Percentiles rank a stretch among this genome's conserved stretches.
Evolutionary conservation across 2,329 filamentous ascomycete genomes (phyloP).

Genomic region (Sclerotinia borealis): DNA sequence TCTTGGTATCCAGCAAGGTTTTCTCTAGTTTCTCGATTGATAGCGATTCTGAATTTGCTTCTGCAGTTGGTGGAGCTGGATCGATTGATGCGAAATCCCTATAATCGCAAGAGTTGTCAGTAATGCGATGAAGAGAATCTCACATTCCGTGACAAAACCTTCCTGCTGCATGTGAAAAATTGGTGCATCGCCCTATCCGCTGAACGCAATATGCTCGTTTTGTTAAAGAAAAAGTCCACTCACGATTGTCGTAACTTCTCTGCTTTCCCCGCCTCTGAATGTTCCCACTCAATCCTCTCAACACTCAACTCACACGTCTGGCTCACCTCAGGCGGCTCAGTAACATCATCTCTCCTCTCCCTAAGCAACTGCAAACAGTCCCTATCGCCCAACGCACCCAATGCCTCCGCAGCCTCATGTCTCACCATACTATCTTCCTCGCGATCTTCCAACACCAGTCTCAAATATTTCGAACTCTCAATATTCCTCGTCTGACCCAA

Average conservation of each 20-base stretch:
- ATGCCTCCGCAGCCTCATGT: slow-evolving; percentile 92
- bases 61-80: slow-evolving; percentile 80
- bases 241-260: slow-evolving; percentile 82
- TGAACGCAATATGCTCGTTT: neutral
- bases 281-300: slow-evolving; percentile 89
- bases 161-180: neutral
- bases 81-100: slow-evolving; percentile 96
- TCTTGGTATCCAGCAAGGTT: slow-evolving; percentile 68
- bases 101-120: slow-evolving; percentile 19
- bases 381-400: slow-evolving; percentile 76
- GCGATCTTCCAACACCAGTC: slow-evolving; percentile 66
- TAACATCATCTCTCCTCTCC: slow-evolving; percentile 65
- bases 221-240: slow-evolving; percentile 22
- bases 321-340: slow-evolving; percentile 73
- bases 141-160: neutral
- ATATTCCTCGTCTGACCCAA: slow-evolving; percentile 82
- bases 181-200: neutral
- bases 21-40: slow-evolving; percentile 70
- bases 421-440: slow-evolving; percentile 92
- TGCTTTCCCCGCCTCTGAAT: slow-evolving; percentile 60
- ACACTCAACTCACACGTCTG: slow-evolving; percentile 98
- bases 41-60: slow-evolving; percentile 61
- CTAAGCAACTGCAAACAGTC: slow-evolving; percentile 69
- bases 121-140: slow-evolving; percentile 4
- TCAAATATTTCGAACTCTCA: slow-evolving; percentile 66